phyloP scores from a whole-genome alignment of 352 stramenopile species.

The Peronospora belbahrii region DNA sequence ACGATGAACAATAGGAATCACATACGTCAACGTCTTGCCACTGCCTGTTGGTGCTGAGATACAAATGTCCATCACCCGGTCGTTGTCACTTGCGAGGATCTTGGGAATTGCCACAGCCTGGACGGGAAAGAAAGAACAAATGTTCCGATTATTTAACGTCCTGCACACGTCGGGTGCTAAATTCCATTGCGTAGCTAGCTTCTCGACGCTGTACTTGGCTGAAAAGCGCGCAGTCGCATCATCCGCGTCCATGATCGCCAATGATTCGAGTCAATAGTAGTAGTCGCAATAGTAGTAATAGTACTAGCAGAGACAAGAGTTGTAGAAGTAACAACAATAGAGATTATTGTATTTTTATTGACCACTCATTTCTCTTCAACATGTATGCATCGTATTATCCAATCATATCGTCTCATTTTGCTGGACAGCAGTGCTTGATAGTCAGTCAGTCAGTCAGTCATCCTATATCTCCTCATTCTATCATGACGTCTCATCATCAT shows the following conservation, averaged over 20 bases:
- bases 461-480: constrained; percentile 17
- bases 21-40: constrained; percentile 97
- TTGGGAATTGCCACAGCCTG: constrained; percentile 91
- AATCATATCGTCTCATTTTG: constrained; percentile 2
- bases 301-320: no score
- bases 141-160: constrained; percentile 38
- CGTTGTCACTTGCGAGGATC: constrained; percentile 78
- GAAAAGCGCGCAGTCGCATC: constrained; percentile 35
- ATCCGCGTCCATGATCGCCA: constrained; percentile 21
- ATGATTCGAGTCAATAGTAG: constrained; percentile 2
- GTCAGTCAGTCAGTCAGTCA: no score
- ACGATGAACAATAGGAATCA: constrained; percentile 92
- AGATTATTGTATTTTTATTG: no score
- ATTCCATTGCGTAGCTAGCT: constrained; percentile 47
- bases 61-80: constrained; percentile 90
- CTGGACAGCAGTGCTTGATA: constrained; percentile 14
- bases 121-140: constrained; percentile 92
- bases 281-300: not conserved
- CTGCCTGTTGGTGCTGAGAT: constrained; percentile 95
- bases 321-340: no score
- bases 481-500: constrained; percentile 76
- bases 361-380: no score
- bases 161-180: constrained; percentile 35
- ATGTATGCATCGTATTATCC: no score
- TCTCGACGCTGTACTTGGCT: constrained; percentile 56